Percentiles rank a stretch among this genome's conserved stretches.
Evolutionary conservation across 1,284 basidiomycete species (phyloP).

Genomic region (Cryptococcus sp.): DNA sequence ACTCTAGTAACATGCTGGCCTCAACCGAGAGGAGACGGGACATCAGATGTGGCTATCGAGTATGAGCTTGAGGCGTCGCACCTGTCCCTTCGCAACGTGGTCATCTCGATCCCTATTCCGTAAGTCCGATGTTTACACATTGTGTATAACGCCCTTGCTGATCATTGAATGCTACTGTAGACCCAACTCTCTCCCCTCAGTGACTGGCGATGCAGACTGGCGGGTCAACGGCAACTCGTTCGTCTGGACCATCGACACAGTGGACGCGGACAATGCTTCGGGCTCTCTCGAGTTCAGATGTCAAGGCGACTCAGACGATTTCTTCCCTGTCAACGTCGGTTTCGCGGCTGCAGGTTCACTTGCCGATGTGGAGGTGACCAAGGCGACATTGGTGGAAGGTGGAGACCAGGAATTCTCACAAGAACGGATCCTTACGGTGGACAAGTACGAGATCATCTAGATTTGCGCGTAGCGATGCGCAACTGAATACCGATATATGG

Average conservation of each 20-base stretch:
- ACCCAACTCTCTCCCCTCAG: conserved; percentile 78
- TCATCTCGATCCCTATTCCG: conserved; percentile 90
- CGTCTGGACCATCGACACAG: conserved; percentile 71
- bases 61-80: conserved; percentile 90
- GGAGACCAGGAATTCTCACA: conserved; percentile 72
- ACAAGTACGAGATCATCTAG: conserved; percentile 63
- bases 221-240: conserved; percentile 78
- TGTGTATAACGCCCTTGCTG: conserved; percentile 3
- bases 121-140: conserved; percentile 54
- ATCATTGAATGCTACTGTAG: conserved; percentile 50
- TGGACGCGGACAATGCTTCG: conserved; percentile 59
- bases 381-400: conserved; percentile 62
- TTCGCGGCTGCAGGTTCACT: conserved; percentile 80
- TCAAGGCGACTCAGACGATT: conserved; percentile 75
- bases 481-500: neutral
- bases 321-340: conserved; percentile 88
- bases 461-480: neutral
- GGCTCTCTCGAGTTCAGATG: conserved; percentile 88
- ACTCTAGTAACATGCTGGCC: conserved; percentile 91
- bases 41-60: conserved; percentile 91
- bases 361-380: conserved; percentile 66
- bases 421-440: conserved; percentile 70
- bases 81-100: conserved; percentile 76
- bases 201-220: conserved; percentile 75
- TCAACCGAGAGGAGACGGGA: conserved; percentile 82